These are phyloP conservation scores for Clohesyomyces aquaticus DNA, from an alignment of 495 filamentous ascomycete genomes.

Conservation along the genomic window DNA sequence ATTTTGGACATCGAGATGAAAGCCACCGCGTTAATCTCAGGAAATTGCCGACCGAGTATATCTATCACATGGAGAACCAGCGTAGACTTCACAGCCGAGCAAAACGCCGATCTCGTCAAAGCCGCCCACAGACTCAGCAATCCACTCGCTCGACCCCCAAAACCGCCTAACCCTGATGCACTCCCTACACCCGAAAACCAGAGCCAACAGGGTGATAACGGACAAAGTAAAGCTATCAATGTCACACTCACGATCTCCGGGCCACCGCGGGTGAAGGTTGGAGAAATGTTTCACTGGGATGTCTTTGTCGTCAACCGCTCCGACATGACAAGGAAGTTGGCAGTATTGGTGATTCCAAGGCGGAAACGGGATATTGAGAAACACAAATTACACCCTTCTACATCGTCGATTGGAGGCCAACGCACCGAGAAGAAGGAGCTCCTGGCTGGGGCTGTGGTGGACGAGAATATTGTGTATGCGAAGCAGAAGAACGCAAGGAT, in stretches of 20 bases:
- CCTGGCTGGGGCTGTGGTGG: slow-evolving; percentile 77
- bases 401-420: slow-evolving; percentile 50
- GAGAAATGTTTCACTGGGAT: slow-evolving; percentile 81
- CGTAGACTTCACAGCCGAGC: slow-evolving; percentile 74
- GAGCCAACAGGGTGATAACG: slow-evolving; percentile 49
- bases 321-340: slow-evolving; percentile 69
- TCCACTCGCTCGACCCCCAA: slow-evolving; percentile 14
- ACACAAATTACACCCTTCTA: slow-evolving; percentile 55
- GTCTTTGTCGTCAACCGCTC: slow-evolving; percentile 89
- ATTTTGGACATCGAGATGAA: slow-evolving; percentile 65
- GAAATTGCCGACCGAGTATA: slow-evolving; percentile 71
- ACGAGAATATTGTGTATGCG: slow-evolving; percentile 81
- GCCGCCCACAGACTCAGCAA: slow-evolving; percentile 37
- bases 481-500: slow-evolving; percentile 74
- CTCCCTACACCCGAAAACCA: slow-evolving; percentile 50
- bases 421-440: slow-evolving; percentile 48
- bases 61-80: slow-evolving; percentile 79
- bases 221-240: slow-evolving; percentile 64
- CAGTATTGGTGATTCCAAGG: slow-evolving; percentile 76
- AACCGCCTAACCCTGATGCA: slow-evolving; percentile 44
- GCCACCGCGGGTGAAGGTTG: slow-evolving; percentile 64
- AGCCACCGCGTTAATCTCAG: slow-evolving; percentile 65
- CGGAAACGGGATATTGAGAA: slow-evolving; percentile 69
- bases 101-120: slow-evolving; percentile 55
- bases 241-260: slow-evolving; percentile 76